phyloP scores from a whole-genome alignment of 2,329 filamentous ascomycete species.

The Pseudocercospora vitis region DNA sequence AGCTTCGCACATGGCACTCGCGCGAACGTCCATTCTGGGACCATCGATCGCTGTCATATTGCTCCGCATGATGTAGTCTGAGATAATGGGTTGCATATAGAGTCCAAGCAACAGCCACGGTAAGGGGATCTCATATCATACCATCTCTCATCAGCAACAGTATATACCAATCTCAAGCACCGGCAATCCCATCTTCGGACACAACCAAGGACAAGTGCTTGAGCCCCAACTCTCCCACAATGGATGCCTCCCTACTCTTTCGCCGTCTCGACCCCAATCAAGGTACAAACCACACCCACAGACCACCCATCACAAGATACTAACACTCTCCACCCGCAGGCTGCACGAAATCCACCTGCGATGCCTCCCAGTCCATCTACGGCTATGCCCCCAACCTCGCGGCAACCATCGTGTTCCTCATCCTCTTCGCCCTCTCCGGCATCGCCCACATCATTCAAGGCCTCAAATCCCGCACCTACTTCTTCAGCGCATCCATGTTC shows the following conservation, averaged over 20 bases:
- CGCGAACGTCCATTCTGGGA: not conserved
- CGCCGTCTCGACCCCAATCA: conserved; percentile 28
- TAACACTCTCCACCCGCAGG: too few relatives aligned
- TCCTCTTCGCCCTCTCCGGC: conserved; percentile 38
- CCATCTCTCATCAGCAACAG: too few relatives aligned
- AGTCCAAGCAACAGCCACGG: not conserved
- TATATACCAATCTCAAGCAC: too few relatives aligned
- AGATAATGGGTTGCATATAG: not conserved
- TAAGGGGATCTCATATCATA: not conserved
- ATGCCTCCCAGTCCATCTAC: conserved; percentile 30
- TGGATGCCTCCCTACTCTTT: conserved; percentile 22
- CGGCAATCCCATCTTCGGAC: not conserved
- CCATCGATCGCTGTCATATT: not conserved
- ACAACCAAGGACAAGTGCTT: too few relatives aligned
- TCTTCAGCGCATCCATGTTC: conserved; percentile 45
- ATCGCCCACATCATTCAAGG: conserved; percentile 37
- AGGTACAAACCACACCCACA: too few relatives aligned
- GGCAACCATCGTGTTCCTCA: conserved; percentile 44
- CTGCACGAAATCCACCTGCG: conserved; percentile 35
- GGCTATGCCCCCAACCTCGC: conserved; percentile 41
- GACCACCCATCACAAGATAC: too few relatives aligned
- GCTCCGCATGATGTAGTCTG: not conserved
- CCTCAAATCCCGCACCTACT: conserved; percentile 37
- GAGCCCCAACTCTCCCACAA: not conserved
- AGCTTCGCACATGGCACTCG: conserved; percentile 3